These are phyloP conservation scores for Fraxinus dipetala DNA, from an alignment of 305 asterid species.

Conservation along the genomic window DNA sequence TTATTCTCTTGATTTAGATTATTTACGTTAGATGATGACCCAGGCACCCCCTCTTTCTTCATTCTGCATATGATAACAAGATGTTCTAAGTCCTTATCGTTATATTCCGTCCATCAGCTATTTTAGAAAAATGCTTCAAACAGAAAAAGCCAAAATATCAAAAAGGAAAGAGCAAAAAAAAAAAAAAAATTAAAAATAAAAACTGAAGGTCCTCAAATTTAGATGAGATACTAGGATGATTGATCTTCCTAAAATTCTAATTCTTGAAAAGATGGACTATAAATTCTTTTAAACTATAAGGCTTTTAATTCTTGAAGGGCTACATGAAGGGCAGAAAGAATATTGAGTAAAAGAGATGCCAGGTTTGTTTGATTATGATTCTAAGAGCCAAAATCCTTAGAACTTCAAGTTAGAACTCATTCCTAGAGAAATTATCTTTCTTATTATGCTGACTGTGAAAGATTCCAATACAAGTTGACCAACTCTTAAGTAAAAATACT, in stretches of 20 bases:
- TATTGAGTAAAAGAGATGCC: not conserved
- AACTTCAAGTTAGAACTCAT: not conserved
- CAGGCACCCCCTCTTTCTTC: not conserved
- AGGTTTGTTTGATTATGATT: not conserved
- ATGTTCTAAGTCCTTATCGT: not conserved
- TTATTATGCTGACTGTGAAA: not conserved
- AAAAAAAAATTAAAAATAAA: not conserved
- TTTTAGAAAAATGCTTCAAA: not conserved
- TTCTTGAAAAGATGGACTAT: not conserved
- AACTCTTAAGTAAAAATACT: not conserved
- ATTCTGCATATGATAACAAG: conserved; percentile 10
- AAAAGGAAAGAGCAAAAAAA: not conserved
- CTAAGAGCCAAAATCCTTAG: not conserved
- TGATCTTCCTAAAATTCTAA: not conserved
- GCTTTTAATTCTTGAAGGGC: not conserved
- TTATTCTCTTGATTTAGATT: conserved; percentile 7
- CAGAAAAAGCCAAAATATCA: not conserved
- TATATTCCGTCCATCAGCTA: not conserved
- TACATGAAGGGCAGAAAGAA: not conserved
- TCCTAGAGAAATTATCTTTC: not conserved
- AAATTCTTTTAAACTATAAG: not conserved
- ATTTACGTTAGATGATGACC: not conserved
- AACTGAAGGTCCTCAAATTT: not conserved
- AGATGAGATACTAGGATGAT: not conserved
- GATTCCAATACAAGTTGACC: not conserved